Percentiles rank a stretch among this genome's conserved stretches.
Conservation (phyloP, 1,284 basidiomycete species). For the Fistulinella cinereoalba region DNA sequence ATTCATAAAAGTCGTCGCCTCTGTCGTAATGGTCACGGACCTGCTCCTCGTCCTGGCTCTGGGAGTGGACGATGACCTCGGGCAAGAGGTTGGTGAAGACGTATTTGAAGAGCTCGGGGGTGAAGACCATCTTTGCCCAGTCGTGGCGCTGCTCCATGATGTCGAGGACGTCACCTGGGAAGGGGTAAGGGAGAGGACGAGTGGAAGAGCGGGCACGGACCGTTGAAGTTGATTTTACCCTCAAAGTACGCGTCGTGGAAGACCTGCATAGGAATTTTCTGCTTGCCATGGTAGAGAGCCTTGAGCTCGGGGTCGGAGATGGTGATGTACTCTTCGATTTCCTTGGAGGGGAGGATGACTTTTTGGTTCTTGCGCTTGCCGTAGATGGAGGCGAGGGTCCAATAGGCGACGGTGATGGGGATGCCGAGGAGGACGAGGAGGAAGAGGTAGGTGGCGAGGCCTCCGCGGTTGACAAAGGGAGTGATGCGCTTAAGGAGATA, state of each 20-base stretch:
- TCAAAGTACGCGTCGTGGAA: conserved; percentile 99
- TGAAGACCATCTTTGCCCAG: conserved; percentile 90
- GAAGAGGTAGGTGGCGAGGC: conserved; percentile 83
- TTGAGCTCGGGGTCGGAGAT: conserved; percentile 85
- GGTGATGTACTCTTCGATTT: conserved; percentile 87
- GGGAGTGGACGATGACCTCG: conserved; percentile 90
- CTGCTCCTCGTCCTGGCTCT: conserved; percentile 91
- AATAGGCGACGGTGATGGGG: conserved; percentile 85
- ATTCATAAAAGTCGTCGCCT: conserved; percentile 92
- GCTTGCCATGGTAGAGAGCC: conserved; percentile 73
- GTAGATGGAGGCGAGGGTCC: conserved; percentile 83
- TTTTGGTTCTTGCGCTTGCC: conserved; percentile 86
- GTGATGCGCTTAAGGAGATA: conserved; percentile 78
- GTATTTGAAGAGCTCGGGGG: conserved; percentile 89
- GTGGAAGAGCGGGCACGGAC: conserved; percentile 32
- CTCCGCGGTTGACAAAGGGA: conserved; percentile 75
- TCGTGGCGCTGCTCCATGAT: conserved; percentile 94
- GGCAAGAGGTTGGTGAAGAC: conserved; percentile 88
- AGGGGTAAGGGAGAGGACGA: conserved; percentile 10
- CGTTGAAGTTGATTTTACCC: conserved; percentile 94
- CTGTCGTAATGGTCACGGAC: conserved; percentile 97
- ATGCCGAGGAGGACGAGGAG: conserved; percentile 72
- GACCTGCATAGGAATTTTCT: conserved; percentile 96
- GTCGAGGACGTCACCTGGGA: conserved; percentile 87
- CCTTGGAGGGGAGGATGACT: conserved; percentile 80